Evolutionary conservation across 2,329 filamentous ascomycete genomes (phyloP).

Genomic region (Pseudogymnoascus sp.): DNA sequence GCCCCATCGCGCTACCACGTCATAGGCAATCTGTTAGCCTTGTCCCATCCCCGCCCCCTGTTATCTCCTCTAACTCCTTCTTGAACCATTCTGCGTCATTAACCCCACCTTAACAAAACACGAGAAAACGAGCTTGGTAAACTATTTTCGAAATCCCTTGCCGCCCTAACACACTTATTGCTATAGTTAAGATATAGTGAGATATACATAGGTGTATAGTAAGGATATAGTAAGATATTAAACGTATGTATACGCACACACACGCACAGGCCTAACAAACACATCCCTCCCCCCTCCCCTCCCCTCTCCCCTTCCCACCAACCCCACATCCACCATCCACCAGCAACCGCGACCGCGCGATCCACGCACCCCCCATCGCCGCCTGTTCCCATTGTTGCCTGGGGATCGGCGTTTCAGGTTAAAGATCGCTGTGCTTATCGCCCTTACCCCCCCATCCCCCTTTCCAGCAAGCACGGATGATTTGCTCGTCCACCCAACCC

Average conservation of each 20-base stretch:
- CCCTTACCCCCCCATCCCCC: not conserved
- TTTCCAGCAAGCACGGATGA: not conserved
- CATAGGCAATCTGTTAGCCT: not conserved
- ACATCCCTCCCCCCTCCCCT: not conserved
- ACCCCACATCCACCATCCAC: not conserved
- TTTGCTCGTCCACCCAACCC: not conserved
- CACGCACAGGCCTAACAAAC: not conserved
- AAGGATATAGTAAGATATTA: too few species aligned
- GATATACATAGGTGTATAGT: too few species aligned
- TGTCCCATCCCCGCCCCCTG: not conserved
- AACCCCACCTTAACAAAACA: not conserved
- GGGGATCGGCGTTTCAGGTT: not conserved
- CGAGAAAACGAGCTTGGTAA: not conserved
- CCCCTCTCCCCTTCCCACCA: not conserved
- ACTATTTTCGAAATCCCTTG: not conserved
- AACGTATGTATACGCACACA: too few species aligned
- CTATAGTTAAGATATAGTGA: too few species aligned
- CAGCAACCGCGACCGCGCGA: not conserved
- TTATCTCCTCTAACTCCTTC: not conserved
- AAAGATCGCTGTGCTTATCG: conserved; percentile 1
- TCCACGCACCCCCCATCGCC: not conserved
- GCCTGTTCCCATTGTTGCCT: not conserved
- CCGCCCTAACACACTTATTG: not conserved
- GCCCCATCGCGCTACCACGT: not conserved
- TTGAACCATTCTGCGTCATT: not conserved